phyloP scores from a whole-genome alignment of 2,329 filamentous ascomycete species.

The Nannizzia gypsea region DNA sequence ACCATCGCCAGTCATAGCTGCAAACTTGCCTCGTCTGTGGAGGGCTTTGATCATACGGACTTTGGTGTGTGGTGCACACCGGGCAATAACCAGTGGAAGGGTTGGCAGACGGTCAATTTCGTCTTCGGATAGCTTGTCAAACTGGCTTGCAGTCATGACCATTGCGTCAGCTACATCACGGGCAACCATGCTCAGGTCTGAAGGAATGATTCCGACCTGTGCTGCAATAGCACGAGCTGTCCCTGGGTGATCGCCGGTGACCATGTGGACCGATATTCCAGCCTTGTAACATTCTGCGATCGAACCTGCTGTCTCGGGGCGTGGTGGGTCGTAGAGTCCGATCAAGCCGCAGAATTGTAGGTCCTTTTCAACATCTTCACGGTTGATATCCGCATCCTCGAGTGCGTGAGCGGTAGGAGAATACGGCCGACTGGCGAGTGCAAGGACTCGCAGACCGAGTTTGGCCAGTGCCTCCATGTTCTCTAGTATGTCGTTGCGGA shows the following conservation, averaged over 20 bases:
- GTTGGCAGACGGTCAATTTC: constrained; percentile 54
- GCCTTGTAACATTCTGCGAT: constrained; percentile 60
- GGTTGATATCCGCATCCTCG: constrained; percentile 37
- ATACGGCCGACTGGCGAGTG: constrained; percentile 45
- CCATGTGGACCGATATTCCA: constrained; percentile 71
- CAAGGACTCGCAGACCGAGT: constrained; percentile 57
- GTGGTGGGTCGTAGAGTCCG: constrained; percentile 77
- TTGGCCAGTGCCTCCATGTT: constrained; percentile 59
- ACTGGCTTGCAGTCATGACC: constrained; percentile 64
- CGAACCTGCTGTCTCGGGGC: constrained; percentile 62
- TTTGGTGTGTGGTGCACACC: constrained; percentile 53
- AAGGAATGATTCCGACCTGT: constrained; percentile 65
- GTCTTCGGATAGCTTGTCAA: constrained; percentile 62
- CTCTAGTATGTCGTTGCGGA: constrained; percentile 46
- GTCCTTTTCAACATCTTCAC: constrained; percentile 52
- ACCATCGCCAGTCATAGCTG: constrained; percentile 82
- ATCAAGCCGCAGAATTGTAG: constrained; percentile 69
- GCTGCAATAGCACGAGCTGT: constrained; percentile 68
- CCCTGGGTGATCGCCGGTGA: constrained; percentile 70
- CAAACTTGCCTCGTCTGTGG: constrained; percentile 52
- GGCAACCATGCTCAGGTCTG: constrained; percentile 48
- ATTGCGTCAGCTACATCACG: constrained; percentile 54
- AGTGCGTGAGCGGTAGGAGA: constrained; percentile 19
- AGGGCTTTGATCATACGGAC: constrained; percentile 69
- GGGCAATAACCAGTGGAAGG: constrained; percentile 47